Conservation (phyloP, 2,329 filamentous ascomycete species). For the Zymoseptoria ardabiliae region DNA sequence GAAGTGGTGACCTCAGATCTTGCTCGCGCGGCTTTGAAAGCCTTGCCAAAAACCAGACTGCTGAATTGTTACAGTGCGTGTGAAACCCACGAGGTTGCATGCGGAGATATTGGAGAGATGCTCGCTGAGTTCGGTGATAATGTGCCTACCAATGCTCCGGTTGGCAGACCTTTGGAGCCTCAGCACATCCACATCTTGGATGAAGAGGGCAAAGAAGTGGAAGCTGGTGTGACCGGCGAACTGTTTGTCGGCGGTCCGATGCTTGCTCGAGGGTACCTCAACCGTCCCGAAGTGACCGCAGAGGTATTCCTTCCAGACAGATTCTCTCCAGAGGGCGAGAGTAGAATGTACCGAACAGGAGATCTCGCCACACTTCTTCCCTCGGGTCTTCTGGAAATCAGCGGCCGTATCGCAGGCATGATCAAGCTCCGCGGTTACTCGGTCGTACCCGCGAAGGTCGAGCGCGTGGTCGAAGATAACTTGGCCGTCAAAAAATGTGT, state of each 20-base stretch:
- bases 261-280: slow-evolving; percentile 69
- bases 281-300: slow-evolving; percentile 69
- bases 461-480: slow-evolving; percentile 62
- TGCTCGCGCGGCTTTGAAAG: slow-evolving; percentile 58
- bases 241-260: slow-evolving; percentile 68
- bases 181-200: slow-evolving; percentile 66
- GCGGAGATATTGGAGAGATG: slow-evolving; percentile 65
- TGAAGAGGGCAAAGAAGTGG: slow-evolving; percentile 58
- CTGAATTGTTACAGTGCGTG: slow-evolving; percentile 78
- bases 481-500: slow-evolving; percentile 65
- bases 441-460: slow-evolving; percentile 68
- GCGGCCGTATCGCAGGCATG: slow-evolving; percentile 68
- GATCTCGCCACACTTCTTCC: slow-evolving; percentile 62
- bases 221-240: slow-evolving; percentile 59
- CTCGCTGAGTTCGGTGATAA: slow-evolving; percentile 35
- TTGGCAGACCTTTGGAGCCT: slow-evolving; percentile 62
- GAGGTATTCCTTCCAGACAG: slow-evolving; percentile 62
- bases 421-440: slow-evolving; percentile 76
- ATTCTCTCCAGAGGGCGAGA: slow-evolving; percentile 50
- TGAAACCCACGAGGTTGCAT: slow-evolving; percentile 74
- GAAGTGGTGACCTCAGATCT: slow-evolving; percentile 77
- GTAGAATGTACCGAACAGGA: slow-evolving; percentile 68
- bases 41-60: slow-evolving; percentile 60
- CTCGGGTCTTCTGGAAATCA: slow-evolving; percentile 65
- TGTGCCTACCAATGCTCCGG: slow-evolving; percentile 63